A percentile compares a stretch with the other conserved stretches of the same genome.
Evolutionary conservation across 148 eudicot genomes (phyloP).

Genomic region (Rhododendron ferrugineum): DNA sequence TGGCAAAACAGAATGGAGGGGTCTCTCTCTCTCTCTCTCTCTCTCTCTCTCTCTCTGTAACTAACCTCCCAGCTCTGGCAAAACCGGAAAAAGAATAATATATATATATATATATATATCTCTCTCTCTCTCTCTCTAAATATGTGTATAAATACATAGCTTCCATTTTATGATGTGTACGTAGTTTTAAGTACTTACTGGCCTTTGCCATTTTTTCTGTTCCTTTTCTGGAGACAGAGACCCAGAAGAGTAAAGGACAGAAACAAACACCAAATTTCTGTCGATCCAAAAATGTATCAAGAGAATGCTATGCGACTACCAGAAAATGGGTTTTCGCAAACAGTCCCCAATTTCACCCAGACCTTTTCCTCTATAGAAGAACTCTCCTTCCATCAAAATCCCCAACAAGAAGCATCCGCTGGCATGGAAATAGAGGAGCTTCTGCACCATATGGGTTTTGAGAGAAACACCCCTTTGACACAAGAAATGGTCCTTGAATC

Average conservation of each 20-base stretch:
- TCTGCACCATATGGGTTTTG: conserved; percentile 19
- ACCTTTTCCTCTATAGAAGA: conserved; percentile 28
- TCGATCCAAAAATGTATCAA: conserved; percentile 31
- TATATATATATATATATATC: too few relatives aligned
- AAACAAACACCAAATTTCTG: not conserved
- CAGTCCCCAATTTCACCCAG: conserved; percentile 11
- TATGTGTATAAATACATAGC: too few relatives aligned
- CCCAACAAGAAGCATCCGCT: conserved; percentile 7
- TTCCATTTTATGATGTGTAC: too few relatives aligned
- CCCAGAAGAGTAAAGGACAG: conserved; percentile 15
- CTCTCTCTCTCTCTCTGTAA: not conserved
- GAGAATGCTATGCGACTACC: conserved; percentile 25
- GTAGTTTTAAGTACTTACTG: not conserved
- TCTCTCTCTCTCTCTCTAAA: too few relatives aligned
- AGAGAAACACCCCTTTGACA: conserved; percentile 9
- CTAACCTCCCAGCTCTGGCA: too few relatives aligned
- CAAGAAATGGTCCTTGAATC: conserved; percentile 22
- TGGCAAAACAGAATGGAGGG: not conserved
- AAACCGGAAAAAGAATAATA: too few relatives aligned
- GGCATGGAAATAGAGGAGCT: conserved; percentile 18
- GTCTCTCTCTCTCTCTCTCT: not conserved
- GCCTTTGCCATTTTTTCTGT: not conserved
- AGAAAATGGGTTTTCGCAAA: conserved; percentile 40
- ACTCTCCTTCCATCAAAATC: conserved; percentile 18
- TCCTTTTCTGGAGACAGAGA: conserved; percentile 4